Conservation (phyloP, 169 alveolate genomes). For the Blepharisma undulans region DNA sequence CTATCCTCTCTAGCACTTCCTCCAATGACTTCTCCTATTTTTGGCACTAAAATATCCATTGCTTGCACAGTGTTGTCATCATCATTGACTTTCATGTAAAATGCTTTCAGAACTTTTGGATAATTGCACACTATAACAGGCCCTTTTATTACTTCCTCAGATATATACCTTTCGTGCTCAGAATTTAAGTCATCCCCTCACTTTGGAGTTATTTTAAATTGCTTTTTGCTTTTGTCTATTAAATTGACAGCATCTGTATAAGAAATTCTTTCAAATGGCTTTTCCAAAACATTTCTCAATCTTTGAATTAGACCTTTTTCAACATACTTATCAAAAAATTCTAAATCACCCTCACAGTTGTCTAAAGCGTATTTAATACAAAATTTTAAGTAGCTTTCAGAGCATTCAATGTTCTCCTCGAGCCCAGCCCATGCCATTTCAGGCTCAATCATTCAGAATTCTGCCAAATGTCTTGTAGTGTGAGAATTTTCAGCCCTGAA, state of each 20-base stretch:
- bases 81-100: constrained; percentile 84
- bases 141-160: constrained; percentile 68
- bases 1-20: constrained; percentile 95
- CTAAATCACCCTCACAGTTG: not conserved
- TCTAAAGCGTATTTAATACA: constrained; percentile 49
- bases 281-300: constrained; percentile 53
- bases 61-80: constrained; percentile 95
- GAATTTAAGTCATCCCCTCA: constrained; percentile 86
- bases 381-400: constrained; percentile 53
- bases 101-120: constrained; percentile 90
- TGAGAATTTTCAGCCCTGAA: constrained; percentile 90
- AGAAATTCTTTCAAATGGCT: constrained; percentile 59
- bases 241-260: not conserved
- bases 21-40: constrained; percentile 95
- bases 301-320: constrained; percentile 36
- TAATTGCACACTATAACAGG: constrained; percentile 87
- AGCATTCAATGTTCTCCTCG: constrained; percentile 56
- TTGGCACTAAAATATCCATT: constrained; percentile 95
- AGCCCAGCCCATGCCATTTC: constrained; percentile 45
- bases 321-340: constrained; percentile 22
- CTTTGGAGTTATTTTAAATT: constrained; percentile 11
- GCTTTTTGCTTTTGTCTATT: constrained; percentile 40
- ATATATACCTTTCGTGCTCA: constrained; percentile 82
- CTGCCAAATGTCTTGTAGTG: constrained; percentile 85
- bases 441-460: constrained; percentile 91